These are phyloP conservation scores for Russula olivacea DNA, from an alignment of 768 basidiomycete genomes.

Conservation along the genomic window DNA sequence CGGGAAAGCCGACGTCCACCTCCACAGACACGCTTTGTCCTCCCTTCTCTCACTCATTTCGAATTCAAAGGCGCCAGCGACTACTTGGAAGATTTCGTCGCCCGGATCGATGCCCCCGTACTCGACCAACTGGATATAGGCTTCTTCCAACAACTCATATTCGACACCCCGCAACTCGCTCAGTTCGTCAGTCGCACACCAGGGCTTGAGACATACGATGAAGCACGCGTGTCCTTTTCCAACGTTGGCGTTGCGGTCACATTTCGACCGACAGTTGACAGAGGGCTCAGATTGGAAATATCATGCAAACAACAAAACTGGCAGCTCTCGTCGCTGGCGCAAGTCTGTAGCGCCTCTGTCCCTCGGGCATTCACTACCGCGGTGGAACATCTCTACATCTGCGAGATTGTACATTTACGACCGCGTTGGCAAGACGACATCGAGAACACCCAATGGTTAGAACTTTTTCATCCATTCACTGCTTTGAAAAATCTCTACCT, in stretches of 20 bases:
- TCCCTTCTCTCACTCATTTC: neutral
- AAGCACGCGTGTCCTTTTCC: neutral
- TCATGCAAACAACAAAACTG: neutral
- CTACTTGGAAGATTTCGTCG: neutral
- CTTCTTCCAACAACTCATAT: neutral
- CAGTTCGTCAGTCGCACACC: neutral
- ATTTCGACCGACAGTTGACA: neutral
- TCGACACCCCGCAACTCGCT: neutral
- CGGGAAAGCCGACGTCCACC: neutral
- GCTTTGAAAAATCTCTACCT: neutral
- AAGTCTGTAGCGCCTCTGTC: neutral
- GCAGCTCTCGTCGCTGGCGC: neutral
- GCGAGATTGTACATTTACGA: neutral
- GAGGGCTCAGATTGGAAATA: neutral
- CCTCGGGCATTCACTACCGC: neutral
- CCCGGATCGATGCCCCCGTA: neutral
- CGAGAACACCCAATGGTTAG: neutral
- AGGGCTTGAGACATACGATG: neutral
- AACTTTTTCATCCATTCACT: neutral
- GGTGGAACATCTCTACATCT: neutral
- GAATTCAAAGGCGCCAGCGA: neutral
- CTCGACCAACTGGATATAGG: neutral
- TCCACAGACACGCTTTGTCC: neutral
- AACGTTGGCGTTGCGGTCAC: neutral
- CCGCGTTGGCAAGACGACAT: neutral